Percentiles rank a stretch among this genome's conserved stretches.
Evolutionary conservation across 495 filamentous ascomycete genomes (phyloP).

Genomic region (Physcia stellaris): DNA sequence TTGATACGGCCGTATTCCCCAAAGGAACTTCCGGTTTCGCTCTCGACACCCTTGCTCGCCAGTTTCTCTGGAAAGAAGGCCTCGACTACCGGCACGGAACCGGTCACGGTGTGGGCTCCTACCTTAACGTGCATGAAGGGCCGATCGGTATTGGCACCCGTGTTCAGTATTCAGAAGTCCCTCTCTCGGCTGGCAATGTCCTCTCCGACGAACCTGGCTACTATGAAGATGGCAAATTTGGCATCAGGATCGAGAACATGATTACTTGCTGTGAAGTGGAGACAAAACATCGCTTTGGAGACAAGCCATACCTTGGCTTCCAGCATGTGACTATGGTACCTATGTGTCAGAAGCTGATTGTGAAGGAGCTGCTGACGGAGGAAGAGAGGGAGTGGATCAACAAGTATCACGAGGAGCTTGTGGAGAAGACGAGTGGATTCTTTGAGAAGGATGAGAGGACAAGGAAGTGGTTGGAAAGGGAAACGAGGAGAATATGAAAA

Average conservation of each 20-base stretch:
- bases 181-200: conserved; percentile 82
- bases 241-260: conserved; percentile 95
- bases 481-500: too few relatives aligned
- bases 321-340: conserved; percentile 97
- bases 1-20: conserved; percentile 81
- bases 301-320: conserved; percentile 87
- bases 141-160: conserved; percentile 93
- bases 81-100: conserved; percentile 95
- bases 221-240: conserved; percentile 94
- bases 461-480: conserved; percentile 69
- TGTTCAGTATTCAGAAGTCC: conserved; percentile 81
- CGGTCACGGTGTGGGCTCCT: conserved; percentile 92
- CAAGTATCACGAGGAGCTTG: conserved; percentile 68
- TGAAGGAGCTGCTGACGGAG: conserved; percentile 55
- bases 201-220: conserved; percentile 91
- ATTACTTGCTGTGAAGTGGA: conserved; percentile 78
- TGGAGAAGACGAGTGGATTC: conserved; percentile 67
- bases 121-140: conserved; percentile 90
- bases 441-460: conserved; percentile 59
- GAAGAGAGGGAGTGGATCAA: conserved; percentile 80
- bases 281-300: conserved; percentile 77
- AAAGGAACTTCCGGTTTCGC: conserved; percentile 92
- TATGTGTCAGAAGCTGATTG: conserved; percentile 80
- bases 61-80: conserved; percentile 84
- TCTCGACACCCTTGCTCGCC: conserved; percentile 76